These are phyloP conservation scores for Beauveria varroae DNA, from an alignment of 2,329 filamentous ascomycete species.

Conservation along the genomic window DNA sequence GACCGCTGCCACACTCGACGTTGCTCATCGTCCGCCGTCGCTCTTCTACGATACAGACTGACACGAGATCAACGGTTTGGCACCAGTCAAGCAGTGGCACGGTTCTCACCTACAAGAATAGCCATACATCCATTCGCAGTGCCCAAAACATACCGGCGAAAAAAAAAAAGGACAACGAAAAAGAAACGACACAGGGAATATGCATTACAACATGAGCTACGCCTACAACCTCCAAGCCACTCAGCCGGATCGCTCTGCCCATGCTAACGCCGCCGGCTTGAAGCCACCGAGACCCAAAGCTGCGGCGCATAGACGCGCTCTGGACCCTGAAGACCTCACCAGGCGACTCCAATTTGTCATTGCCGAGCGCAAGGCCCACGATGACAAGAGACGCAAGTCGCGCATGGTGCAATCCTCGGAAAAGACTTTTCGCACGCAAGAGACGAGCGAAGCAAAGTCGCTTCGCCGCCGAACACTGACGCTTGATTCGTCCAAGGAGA, in stretches of 20 bases:
- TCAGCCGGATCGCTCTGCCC: slow-evolving; percentile 4
- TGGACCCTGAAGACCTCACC: slow-evolving; percentile 50
- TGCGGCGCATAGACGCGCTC: slow-evolving; percentile 19
- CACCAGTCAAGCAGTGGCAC: not conserved
- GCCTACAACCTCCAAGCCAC: slow-evolving; percentile 15
- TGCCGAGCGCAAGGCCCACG: slow-evolving; percentile 38
- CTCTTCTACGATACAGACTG: not conserved
- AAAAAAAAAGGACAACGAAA: not conserved
- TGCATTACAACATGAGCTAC: slow-evolving; percentile 21
- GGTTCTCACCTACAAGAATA: not conserved
- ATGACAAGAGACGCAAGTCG: slow-evolving; percentile 23
- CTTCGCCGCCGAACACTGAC: not conserved
- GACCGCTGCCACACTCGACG: not conserved
- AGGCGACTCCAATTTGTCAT: slow-evolving; percentile 44
- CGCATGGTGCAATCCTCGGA: not conserved
- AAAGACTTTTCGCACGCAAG: slow-evolving; percentile 6
- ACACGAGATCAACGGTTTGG: not conserved
- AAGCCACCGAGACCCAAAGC: slow-evolving; percentile 14
- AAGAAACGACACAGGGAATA: not conserved
- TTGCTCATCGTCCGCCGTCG: not conserved
- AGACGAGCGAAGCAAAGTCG: slow-evolving; percentile 3
- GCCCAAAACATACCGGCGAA: not conserved
- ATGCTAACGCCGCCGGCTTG: not conserved
- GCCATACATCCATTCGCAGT: not conserved
- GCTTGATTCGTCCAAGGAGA: slow-evolving; percentile 8